Conservation (phyloP, 306 rosid genomes). For the Oxytropis ochrocephala region DNA sequence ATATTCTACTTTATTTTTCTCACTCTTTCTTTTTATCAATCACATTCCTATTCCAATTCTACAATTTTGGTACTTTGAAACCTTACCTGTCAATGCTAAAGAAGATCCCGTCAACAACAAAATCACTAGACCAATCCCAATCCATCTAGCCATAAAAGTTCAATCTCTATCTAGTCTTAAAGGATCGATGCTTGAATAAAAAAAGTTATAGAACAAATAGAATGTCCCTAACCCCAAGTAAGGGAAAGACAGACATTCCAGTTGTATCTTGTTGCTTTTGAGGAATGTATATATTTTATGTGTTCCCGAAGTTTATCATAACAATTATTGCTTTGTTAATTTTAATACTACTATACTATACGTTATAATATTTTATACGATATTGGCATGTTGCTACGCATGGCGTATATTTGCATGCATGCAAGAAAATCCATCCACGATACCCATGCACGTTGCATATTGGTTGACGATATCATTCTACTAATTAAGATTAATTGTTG, state of each 20-base stretch:
- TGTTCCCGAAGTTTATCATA: conserved; percentile 57
- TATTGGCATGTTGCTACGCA: conserved; percentile 2
- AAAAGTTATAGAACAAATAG: not conserved
- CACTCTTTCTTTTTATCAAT: not conserved
- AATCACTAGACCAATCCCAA: conserved; percentile 61
- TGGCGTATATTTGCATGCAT: conserved; percentile 44
- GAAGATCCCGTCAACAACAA: conserved; percentile 57
- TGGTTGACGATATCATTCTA: too few relatives aligned
- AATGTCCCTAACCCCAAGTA: conserved; percentile 40
- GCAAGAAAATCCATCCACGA: conserved; percentile 50
- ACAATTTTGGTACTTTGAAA: conserved; percentile 34
- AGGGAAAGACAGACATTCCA: conserved; percentile 86
- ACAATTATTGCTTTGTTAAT: conserved; percentile 25
- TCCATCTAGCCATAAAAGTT: conserved; percentile 31
- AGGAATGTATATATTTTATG: conserved; percentile 46
- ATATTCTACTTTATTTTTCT: conserved; percentile 16
- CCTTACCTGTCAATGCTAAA: conserved; percentile 26
- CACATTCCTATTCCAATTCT: conserved; percentile 17
- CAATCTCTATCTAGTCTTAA: conserved; percentile 12
- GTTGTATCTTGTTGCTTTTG: conserved; percentile 97
- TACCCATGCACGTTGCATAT: conserved; percentile 43
- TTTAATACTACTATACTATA: not conserved
- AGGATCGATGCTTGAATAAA: conserved; percentile 10
- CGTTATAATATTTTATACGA: not conserved
- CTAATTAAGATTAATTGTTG: too few relatives aligned